phyloP scores from a whole-genome alignment of 108 stramenopile species.

The Skeletonema menzelii region DNA sequence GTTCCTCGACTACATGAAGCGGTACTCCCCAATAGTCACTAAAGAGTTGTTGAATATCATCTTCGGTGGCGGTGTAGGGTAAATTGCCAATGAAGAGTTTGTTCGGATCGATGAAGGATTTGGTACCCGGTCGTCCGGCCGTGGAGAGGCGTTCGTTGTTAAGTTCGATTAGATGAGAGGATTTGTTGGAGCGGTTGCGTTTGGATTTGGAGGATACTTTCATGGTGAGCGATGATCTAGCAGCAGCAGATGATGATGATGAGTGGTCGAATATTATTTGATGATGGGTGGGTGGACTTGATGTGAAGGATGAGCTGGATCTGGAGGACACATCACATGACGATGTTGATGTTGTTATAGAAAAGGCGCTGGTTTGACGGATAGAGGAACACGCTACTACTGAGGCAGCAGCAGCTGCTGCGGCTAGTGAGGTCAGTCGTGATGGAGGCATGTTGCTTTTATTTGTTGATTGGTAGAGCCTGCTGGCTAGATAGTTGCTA shows the following conservation, averaged over 20 bases:
- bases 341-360: background rate
- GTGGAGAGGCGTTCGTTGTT: slow-evolving; percentile 37
- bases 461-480: too few species aligned
- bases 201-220: slow-evolving; percentile 20
- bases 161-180: slow-evolving; percentile 32
- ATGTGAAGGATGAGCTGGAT: background rate
- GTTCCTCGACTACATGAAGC: slow-evolving; percentile 35
- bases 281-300: too few species aligned
- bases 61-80: slow-evolving; percentile 47
- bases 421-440: background rate
- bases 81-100: slow-evolving; percentile 65
- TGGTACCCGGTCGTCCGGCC: slow-evolving; percentile 77
- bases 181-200: slow-evolving; percentile 35
- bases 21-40: slow-evolving; percentile 55
- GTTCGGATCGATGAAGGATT: slow-evolving; percentile 63
- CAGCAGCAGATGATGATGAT: background rate
- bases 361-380: background rate
- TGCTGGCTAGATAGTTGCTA: too few species aligned
- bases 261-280: background rate
- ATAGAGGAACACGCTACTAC: background rate
- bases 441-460: background rate
- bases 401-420: background rate
- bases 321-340: background rate
- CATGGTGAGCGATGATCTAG: slow-evolving; percentile 4
- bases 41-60: slow-evolving; percentile 45